phyloP scores from a whole-genome alignment of 352 stramenopile species.

The Phytophthora niederhauseri region DNA sequence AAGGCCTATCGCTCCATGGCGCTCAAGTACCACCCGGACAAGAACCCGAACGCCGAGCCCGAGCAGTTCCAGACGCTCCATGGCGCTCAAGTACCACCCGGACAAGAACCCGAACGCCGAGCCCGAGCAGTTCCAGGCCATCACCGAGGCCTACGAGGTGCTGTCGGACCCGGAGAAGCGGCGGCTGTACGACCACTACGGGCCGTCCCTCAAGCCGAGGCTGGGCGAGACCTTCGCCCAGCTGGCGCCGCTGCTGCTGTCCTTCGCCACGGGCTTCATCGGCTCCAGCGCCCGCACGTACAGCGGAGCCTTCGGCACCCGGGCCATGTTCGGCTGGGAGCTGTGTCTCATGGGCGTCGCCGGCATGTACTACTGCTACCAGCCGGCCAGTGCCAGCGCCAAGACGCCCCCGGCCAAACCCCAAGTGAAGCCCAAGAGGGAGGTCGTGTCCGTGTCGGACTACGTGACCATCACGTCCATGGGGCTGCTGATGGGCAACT shows the following conservation, averaged over 20 bases:
- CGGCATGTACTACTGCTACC: conserved; percentile 69
- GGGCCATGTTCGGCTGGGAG: conserved; percentile 48
- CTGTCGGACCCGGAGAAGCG: conserved; percentile 79
- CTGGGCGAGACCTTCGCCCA: conserved; percentile 68
- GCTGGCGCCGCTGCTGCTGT: conserved; percentile 69
- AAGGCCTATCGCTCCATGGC: conserved; percentile 94
- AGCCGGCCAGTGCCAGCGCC: neutral
- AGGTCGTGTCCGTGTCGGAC: conserved; percentile 72
- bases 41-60: conserved; percentile 90
- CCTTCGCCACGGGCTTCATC: conserved; percentile 58
- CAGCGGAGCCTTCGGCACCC: conserved; percentile 33
- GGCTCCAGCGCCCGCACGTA: conserved; percentile 53
- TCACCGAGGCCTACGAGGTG: conserved; percentile 80
- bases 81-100: conserved; percentile 94
- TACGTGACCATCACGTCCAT: conserved; percentile 71
- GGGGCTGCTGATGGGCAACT: conserved; percentile 62
- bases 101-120: conserved; percentile 95
- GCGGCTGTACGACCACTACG: conserved; percentile 77
- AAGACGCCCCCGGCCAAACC: conserved; percentile 21
- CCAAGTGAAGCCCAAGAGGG: conserved; percentile 33
- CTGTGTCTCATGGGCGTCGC: conserved; percentile 58
- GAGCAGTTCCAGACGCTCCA: conserved; percentile 94
- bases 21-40: conserved; percentile 97
- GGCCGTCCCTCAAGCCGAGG: conserved; percentile 58
- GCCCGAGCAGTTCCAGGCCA: conserved; percentile 90